Conservation (phyloP, 257 asterid species). For the Jasminum sambac region DNA sequence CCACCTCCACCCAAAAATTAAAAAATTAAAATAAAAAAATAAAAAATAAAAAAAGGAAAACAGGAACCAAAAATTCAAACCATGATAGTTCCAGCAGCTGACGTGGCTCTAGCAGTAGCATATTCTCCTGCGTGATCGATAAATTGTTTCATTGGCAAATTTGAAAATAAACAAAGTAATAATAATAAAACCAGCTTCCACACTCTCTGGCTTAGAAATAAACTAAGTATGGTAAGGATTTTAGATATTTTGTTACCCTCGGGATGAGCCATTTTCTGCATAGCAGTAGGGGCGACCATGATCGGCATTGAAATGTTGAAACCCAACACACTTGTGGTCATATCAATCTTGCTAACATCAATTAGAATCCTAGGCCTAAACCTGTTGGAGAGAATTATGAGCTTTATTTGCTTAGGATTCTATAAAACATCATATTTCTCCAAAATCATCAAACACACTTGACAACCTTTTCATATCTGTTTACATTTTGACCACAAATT, state of each 20-base stretch:
- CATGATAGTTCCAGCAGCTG: conserved; percentile 97
- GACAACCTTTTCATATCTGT: too few species aligned
- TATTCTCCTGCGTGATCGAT: conserved; percentile 70
- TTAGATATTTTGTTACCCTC: conserved; percentile 51
- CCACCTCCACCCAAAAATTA: too few species aligned
- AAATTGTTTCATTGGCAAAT: conserved; percentile 21
- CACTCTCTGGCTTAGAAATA: background rate
- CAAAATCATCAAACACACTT: too few species aligned
- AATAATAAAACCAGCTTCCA: background rate
- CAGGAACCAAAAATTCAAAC: conserved; percentile 37
- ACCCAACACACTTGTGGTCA: conserved; percentile 72
- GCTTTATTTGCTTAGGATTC: too few species aligned
- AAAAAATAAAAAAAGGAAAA: background rate
- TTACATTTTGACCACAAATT: too few species aligned
- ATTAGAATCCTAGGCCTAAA: conserved; percentile 96
- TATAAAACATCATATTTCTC: too few species aligned
- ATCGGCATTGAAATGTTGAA: conserved; percentile 96
- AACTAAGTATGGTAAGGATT: background rate
- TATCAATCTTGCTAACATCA: conserved; percentile 91
- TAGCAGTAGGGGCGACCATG: conserved; percentile 94
- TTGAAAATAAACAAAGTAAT: background rate
- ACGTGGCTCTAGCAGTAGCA: conserved; percentile 97
- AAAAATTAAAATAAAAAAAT: too few species aligned
- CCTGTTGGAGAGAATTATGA: conserved; percentile 40
- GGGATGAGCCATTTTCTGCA: conserved; percentile 99